Conservation (phyloP, 495 filamentous ascomycete genomes). For the Penicillium ucsense region DNA sequence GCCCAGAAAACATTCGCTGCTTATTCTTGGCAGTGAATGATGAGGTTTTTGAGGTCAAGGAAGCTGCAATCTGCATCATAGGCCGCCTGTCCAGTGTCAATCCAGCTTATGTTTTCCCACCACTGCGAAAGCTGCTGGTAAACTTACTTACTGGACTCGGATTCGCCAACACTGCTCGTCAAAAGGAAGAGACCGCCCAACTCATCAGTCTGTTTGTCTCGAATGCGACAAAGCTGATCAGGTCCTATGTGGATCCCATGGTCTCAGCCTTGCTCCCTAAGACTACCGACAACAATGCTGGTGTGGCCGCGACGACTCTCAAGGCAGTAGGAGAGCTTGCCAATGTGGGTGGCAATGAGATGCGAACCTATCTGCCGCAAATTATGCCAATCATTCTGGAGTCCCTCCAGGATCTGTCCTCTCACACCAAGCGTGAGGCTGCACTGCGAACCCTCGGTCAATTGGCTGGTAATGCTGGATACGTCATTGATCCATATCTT, state of each 20-base stretch:
- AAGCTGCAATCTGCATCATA: constrained; percentile 92
- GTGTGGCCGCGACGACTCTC: constrained; percentile 85
- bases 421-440: constrained; percentile 77
- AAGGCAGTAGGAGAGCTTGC: constrained; percentile 88
- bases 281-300: constrained; percentile 68
- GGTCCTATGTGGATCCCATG: constrained; percentile 93
- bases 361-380: constrained; percentile 74
- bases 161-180: constrained; percentile 85
- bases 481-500: constrained; percentile 93
- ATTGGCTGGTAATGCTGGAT: constrained; percentile 86
- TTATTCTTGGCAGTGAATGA: constrained; percentile 96
- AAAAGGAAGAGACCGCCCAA: constrained; percentile 91
- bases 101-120: constrained; percentile 94
- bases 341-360: constrained; percentile 83
- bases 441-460: constrained; percentile 86
- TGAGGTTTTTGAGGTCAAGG: constrained; percentile 79
- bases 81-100: constrained; percentile 85
- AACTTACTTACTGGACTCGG: constrained; percentile 93
- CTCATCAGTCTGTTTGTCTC: constrained; percentile 86
- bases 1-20: constrained; percentile 91
- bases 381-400: constrained; percentile 94
- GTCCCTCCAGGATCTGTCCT: constrained; percentile 85
- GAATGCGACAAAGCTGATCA: constrained; percentile 82
- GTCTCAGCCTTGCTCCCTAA: constrained; percentile 83
- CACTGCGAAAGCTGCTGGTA: constrained; percentile 84